Base-by-base conservation (phyloP, 768 basidiomycete genomes). In the Strobilomyces dryophilus region DNA sequence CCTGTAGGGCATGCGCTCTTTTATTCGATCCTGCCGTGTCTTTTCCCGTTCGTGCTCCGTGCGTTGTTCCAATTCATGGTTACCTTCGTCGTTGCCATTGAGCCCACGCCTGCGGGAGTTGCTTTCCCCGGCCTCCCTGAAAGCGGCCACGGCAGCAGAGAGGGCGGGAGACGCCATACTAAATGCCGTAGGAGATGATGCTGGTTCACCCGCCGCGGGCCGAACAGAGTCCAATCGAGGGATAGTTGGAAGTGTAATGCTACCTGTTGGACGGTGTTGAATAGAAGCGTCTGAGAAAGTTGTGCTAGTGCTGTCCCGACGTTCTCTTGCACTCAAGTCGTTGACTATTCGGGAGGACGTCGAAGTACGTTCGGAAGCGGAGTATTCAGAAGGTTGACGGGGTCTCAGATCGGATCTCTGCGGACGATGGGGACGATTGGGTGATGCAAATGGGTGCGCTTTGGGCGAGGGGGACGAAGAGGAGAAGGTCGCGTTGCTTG, bases 1-100 rank as follows among this genome's bases (percentile, higher is more conserved):
- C 49, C 82, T 74, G 31, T 82, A 81, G 34, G 87, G 83, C 27
- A 79, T 80, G 64, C 80, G 84, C 52, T 88, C 84, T 57, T 76
- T 77, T 63, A 89, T 84, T 53, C 84, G 78, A 60, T 82, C 81
- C 61, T 90, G 88, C 43, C 83, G 78, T n/a, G 65, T 73, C 59
- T 72, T 81, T 66, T 89, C 86, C 10, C 76, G 77, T 55, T 87
- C 84, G 11, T 79, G 67, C 59, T 88, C 88, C 55, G 74, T 73
- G 58, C 79, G 77, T 55, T 81, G 74, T 61, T 84, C 82, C 53
- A 74, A 71, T 59, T 81, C 78, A 60, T 83, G 79, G 40, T 83
- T 79, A 37, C 68, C 64, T 42, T 84, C 83, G 11, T 79, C 76
- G 45, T 73, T 74, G 31, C 78, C 80, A 49, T 79, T 76, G 14